Evolutionary conservation across 352 stramenopile genomes (phyloP).

Genomic region (Pythium utonaiense): DNA sequence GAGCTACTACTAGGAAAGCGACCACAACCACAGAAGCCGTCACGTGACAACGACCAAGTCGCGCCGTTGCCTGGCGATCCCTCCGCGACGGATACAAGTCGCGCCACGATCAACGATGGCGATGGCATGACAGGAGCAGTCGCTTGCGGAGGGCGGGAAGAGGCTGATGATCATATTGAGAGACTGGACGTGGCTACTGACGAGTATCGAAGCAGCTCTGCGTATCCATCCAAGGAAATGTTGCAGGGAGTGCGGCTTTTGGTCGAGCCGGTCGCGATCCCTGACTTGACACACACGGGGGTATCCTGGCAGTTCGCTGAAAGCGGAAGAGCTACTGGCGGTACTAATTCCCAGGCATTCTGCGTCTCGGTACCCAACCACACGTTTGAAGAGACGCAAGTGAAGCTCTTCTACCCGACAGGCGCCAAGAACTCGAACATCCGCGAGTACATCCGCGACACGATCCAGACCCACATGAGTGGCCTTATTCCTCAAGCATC

Average conservation of each 20-base stretch:
- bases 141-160: neutral
- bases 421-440: constrained; percentile 73
- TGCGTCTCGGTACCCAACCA: constrained; percentile 33
- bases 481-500: neutral
- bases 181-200: too few relatives aligned
- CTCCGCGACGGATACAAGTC: neutral
- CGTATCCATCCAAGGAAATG: constrained; percentile 32
- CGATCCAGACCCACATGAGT: constrained; percentile 36
- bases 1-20: constrained; percentile 35
- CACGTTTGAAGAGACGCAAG: constrained; percentile 32
- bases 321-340: neutral
- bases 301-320: constrained; percentile 23
- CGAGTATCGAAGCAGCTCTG: neutral
- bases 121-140: neutral
- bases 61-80: neutral
- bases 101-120: neutral
- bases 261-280: constrained; percentile 55
- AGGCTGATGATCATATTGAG: too few relatives aligned
- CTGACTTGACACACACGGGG: constrained; percentile 55
- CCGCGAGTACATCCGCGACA: constrained; percentile 65
- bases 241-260: constrained; percentile 36
- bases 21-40: neutral
- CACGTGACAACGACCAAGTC: neutral
- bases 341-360: neutral
- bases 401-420: constrained; percentile 67